phyloP scores from a whole-genome alignment of 192 early-diverging fungal genomes.

The Coemansia nantahalensis region DNA sequence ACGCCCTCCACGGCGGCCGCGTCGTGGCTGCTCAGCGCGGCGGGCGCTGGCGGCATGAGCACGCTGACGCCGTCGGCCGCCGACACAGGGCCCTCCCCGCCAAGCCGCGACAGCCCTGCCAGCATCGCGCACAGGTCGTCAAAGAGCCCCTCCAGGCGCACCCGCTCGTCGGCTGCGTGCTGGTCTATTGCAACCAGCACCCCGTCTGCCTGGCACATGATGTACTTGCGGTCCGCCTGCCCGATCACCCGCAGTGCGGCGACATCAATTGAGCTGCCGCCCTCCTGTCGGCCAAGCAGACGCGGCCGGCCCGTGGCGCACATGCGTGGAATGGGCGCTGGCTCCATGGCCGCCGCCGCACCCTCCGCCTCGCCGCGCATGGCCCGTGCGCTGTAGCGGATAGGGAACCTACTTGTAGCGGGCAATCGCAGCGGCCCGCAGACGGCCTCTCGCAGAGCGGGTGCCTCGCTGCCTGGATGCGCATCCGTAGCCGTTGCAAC shows the following conservation, averaged over 20 bases:
- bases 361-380: neutral
- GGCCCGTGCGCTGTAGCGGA: conserved; percentile 4
- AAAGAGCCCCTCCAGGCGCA: conserved; percentile 33
- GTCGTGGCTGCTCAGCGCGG: conserved; percentile 19
- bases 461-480: too few relatives aligned
- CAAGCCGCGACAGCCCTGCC: conserved; percentile 1
- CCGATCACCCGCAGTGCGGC: conserved; percentile 28
- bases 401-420: conserved; percentile 33
- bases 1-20: neutral
- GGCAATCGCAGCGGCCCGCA: too few relatives aligned
- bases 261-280: conserved; percentile 1
- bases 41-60: conserved; percentile 27
- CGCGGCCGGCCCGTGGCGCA: too few relatives aligned
- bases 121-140: conserved; percentile 11
- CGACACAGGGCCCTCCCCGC: conserved; percentile 5
- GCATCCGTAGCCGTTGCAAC: too few relatives aligned
- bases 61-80: conserved; percentile 29
- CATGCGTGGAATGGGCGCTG: neutral
- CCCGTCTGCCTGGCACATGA: conserved; percentile 23
- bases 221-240: conserved; percentile 44
- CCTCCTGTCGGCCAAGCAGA: too few relatives aligned
- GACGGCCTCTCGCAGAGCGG: too few relatives aligned
- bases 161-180: conserved; percentile 53
- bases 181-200: conserved; percentile 50
- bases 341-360: neutral